Evolutionary conservation across 202 grass and related monocot species (phyloP), one percentile per base, ranked within the genome.

Genomic region (Sporobolus alterniflorus): DNA sequence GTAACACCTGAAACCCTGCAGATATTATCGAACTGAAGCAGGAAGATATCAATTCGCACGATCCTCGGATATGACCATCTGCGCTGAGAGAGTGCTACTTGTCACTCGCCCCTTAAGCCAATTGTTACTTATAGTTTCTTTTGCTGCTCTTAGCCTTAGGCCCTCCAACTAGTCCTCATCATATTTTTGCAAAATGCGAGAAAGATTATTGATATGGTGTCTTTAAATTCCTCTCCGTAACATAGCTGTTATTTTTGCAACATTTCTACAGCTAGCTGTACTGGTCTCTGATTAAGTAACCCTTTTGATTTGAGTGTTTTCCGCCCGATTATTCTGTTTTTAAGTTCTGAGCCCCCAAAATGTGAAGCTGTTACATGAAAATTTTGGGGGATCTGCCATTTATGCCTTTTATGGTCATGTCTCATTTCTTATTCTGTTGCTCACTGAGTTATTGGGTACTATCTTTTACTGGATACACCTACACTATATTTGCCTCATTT

Each of bases 11-110:
- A 81, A 75, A 24, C 75, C 43, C 60, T 40, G 48, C 12, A 13
- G 29, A 59, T 74, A 39, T 55, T 16, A 8, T 64, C 31, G 30
- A 64, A 64, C 72, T 39, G 48, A 86, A 48, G 49, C 40, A 41
- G 49, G 76, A 52, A 67, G 84, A 86, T 86, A 50, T 61, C 49
- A 0, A 0, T 20, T 51, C 12, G 3, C 70, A 75, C 68, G 50
- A 82, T 62, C 24, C 63, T 76, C 41, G 42, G 78, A 62, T 87
- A 57, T 48, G 31, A 31, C 64, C 85, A 63, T 81, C 51, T 74
- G 76, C 40, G 7, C 47, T 81, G 61, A 41, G 72, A 17, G 76
- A 44, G 60, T 34, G 42, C 42, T 61, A 67, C 12, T 62, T 76
- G 78, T 42, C 14, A 31, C 14, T 76, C 13, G 62, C 30, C 30